Evolutionary conservation across 345 rosid species (phyloP), one percentile per base, ranked within the genome.

Genomic region (Hypericum perforatum): DNA sequence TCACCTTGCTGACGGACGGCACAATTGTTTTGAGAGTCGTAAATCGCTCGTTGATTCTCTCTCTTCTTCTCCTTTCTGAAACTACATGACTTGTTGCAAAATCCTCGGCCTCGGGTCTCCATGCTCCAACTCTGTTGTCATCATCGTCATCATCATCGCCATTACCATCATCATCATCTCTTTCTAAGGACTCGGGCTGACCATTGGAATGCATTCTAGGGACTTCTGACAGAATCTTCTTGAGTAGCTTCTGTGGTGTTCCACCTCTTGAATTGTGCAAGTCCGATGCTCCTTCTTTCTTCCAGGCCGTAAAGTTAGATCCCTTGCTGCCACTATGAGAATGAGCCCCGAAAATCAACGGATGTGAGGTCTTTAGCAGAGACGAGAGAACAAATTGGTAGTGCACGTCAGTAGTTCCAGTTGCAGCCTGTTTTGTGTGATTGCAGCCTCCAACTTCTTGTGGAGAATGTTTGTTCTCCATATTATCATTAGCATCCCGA

Each of bases 1-100:
- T 49, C 74, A 92, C 98, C 94, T 82, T 82, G 61, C 59, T 78
- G 54, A 64, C 52, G n/a, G 80, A 80, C 57, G 97, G 97, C 22
- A 85, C 46, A 1, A 89, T 67, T n/a, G 95, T 77, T 53, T 77
- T 76, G 62, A 92, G 81, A 48, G 63, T 70, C 61, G 59, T 58
- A 60, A 89, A 74, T 37, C 79, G 73, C 42, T 84, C 76, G 8
- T 74, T 76, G 36, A 92, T 49, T 59, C 72, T 76, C 59, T 76
- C 86, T 2, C 74, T 73, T 11, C 68, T 69, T 64, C 57, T 80
- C 68, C 56, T 74, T 58, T 78, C 94, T 9, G 75, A 73, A 56
- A 66, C 62, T 0, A 65, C 66, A 9, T 71, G 79, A 63, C 59
- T 75, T 9, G 64, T 63, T 7, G 53, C 58, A 41, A 70, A 59